Conservation (phyloP, 371 early-diverging fungal genomes). For the Mucor lusitanicus region DNA sequence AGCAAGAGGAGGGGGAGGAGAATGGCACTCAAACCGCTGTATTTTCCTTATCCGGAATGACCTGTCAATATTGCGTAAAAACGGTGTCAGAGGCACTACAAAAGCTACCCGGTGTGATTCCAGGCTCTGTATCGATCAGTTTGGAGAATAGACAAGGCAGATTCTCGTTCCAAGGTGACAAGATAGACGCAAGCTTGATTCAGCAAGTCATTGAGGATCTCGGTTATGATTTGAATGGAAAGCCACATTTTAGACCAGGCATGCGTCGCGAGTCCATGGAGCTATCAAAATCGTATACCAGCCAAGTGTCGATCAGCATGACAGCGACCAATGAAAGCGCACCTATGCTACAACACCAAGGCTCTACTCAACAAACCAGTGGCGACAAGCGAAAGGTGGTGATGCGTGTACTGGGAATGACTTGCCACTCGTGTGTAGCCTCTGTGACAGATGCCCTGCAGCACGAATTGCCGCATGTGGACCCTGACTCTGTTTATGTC, state of each 20-base stretch:
- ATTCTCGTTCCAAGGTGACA: slow-evolving; percentile 41
- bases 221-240: slow-evolving; percentile 61
- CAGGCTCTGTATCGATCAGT: slow-evolving; percentile 48
- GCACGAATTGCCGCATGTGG: slow-evolving; percentile 27
- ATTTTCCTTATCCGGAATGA: slow-evolving; percentile 74
- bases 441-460: slow-evolving; percentile 38
- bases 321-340: background rate
- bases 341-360: background rate
- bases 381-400: slow-evolving; percentile 36
- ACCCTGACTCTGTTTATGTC: slow-evolving; percentile 37
- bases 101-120: slow-evolving; percentile 51
- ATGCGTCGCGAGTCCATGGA: background rate
- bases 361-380: background rate
- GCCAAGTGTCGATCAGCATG: background rate
- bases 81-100: slow-evolving; percentile 55
- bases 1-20: background rate
- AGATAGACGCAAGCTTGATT: slow-evolving; percentile 26
- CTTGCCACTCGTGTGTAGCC: slow-evolving; percentile 80
- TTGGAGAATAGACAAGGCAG: slow-evolving; percentile 43
- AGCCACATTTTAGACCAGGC: slow-evolving; percentile 20
- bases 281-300: background rate
- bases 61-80: slow-evolving; percentile 77
- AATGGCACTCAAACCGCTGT: slow-evolving; percentile 7
- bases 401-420: slow-evolving; percentile 76
- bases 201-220: slow-evolving; percentile 56